Conservation (phyloP, 2,329 filamentous ascomycete species). For the Microascus cirrosus region DNA sequence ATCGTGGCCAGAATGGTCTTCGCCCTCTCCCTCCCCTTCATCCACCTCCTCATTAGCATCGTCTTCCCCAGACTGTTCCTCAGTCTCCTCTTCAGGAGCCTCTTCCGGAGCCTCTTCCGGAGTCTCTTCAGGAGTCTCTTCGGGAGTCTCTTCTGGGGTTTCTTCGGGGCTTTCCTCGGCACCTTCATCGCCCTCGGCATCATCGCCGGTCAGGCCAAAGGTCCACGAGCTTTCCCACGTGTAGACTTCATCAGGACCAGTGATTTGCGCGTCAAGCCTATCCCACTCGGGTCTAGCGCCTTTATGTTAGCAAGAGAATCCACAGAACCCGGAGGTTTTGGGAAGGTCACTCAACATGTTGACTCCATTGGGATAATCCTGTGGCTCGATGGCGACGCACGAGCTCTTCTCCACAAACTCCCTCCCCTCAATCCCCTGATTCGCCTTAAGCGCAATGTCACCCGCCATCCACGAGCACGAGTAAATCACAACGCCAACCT, state of each 20-base stretch:
- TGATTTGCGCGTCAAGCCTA: slow-evolving; percentile 26
- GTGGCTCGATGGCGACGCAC: slow-evolving; percentile 65
- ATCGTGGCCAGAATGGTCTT: too few relatives aligned
- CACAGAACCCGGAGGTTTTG: not conserved
- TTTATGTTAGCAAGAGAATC: slow-evolving; percentile 8
- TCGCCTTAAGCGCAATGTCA: slow-evolving; percentile 37
- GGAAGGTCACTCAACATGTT: slow-evolving; percentile 27
- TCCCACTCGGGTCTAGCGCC: slow-evolving; percentile 29
- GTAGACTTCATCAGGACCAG: slow-evolving; percentile 26
- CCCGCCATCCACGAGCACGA: slow-evolving; percentile 48
- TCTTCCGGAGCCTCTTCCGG: too few relatives aligned
- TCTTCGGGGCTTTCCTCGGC: not conserved
- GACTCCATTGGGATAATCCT: slow-evolving; percentile 69
- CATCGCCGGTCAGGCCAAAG: slow-evolving; percentile 17
- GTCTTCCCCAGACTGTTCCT: too few relatives aligned
- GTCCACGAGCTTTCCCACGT: slow-evolving; percentile 33
- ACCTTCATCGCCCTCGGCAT: not conserved
- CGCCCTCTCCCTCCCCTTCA: too few relatives aligned
- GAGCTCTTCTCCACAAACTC: slow-evolving; percentile 46
- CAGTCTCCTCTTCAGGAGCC: too few relatives aligned
- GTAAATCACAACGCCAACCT: slow-evolving; percentile 62
- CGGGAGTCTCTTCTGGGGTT: not conserved
- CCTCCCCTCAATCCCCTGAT: slow-evolving; percentile 37
- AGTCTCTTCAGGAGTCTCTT: not conserved
- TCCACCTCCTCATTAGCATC: too few relatives aligned